A percentile compares a stretch with the other conserved stretches of the same genome.
Evolutionary conservation across 192 early-diverging fungal genomes (phyloP).

Genomic region (Backusella tuberculispora): DNA sequence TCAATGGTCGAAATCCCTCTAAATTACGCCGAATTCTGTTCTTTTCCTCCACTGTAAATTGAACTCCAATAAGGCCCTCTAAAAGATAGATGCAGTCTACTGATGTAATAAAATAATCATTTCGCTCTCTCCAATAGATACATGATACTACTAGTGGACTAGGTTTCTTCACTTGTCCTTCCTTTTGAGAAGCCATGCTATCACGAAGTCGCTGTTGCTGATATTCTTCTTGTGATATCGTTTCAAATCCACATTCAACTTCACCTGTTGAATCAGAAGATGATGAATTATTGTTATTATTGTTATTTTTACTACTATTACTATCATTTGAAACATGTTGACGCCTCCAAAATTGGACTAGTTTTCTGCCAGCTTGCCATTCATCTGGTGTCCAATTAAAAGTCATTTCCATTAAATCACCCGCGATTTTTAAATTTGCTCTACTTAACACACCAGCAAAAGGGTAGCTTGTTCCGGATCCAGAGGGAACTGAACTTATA

Average conservation of each 20-base stretch:
- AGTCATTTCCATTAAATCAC: conserved; percentile 71
- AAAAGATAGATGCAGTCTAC: conserved; percentile 80
- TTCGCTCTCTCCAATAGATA: conserved; percentile 76
- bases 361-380: conserved; percentile 62
- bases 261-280: conserved; percentile 19
- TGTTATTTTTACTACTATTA: background rate
- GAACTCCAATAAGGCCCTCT: conserved; percentile 73
- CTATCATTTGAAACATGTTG: conserved; percentile 65
- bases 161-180: conserved; percentile 55
- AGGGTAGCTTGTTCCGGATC: conserved; percentile 42
- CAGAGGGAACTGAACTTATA: conserved; percentile 16
- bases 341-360: conserved; percentile 77
- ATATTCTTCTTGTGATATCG: conserved; percentile 53
- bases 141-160: conserved; percentile 70
- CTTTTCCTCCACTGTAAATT: conserved; percentile 83
- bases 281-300: conserved; percentile 55
- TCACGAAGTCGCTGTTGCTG: conserved; percentile 49
- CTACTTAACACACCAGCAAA: conserved; percentile 73
- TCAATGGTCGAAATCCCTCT: conserved; percentile 78
- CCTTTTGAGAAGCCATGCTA: conserved; percentile 62
- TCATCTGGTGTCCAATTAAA: conserved; percentile 70
- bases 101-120: conserved; percentile 79
- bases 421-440: conserved; percentile 70
- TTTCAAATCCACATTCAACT: conserved; percentile 33
- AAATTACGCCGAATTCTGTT: conserved; percentile 87